phyloP scores from a whole-genome alignment of 2,329 filamentous ascomycete genomes.

The Elsinoe perseae region DNA sequence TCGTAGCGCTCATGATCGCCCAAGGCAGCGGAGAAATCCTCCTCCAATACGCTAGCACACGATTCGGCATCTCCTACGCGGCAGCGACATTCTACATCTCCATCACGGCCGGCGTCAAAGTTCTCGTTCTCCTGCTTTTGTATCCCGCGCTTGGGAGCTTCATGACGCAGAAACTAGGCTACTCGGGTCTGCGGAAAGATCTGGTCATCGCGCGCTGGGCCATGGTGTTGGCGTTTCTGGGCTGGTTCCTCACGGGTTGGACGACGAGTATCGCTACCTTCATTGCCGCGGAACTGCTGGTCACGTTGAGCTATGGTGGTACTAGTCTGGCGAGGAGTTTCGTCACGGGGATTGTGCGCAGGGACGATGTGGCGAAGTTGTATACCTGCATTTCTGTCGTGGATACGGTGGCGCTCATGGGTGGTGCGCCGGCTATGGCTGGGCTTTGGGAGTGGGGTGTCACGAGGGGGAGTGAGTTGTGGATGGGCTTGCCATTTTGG shows the following conservation, averaged over 20 bases:
- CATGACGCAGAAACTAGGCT: conserved; percentile 20
- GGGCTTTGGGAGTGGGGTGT: conserved; percentile 42
- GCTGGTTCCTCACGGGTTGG: conserved; percentile 27
- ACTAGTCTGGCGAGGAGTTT: conserved; percentile 41
- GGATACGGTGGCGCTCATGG: conserved; percentile 44
- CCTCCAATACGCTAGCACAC: conserved; percentile 47
- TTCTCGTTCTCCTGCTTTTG: conserved; percentile 27
- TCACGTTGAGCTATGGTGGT: conserved; percentile 42
- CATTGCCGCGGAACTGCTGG: conserved; percentile 37
- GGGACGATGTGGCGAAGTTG: conserved; percentile 47
- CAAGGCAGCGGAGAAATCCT: conserved; percentile 29
- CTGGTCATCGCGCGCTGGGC: conserved; percentile 28
- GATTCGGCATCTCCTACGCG: conserved; percentile 42
- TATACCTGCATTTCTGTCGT: conserved; percentile 47
- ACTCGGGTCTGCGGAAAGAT: conserved; percentile 26
- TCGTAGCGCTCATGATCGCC: conserved; percentile 26
- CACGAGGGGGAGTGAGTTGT: conserved; percentile 37
- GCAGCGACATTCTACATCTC: conserved; percentile 29
- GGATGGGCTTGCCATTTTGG: conserved; percentile 46
- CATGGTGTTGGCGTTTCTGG: conserved; percentile 23
- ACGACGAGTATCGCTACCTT: conserved; percentile 25
- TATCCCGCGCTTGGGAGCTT: conserved; percentile 23
- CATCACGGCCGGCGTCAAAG: conserved; percentile 25
- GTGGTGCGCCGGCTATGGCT: conserved; percentile 42
- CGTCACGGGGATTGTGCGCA: conserved; percentile 47